Evolutionary conservation across 768 basidiomycete species (phyloP), one percentile per base, ranked within the genome.

Genomic region (Hemileccinum rubropunctum): DNA sequence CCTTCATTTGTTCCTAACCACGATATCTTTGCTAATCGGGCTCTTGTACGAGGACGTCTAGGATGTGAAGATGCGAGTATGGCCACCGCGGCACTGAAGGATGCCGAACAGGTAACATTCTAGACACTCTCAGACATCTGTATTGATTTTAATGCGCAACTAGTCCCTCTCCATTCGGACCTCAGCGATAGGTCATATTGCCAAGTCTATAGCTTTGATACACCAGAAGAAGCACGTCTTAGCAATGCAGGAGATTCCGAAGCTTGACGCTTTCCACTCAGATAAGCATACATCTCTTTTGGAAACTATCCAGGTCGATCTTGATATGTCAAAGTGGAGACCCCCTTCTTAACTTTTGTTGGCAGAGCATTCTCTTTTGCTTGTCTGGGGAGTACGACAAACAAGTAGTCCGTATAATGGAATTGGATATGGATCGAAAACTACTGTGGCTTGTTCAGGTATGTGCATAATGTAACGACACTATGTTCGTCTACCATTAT

Each of bases 101-200:
- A 58, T 35, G 58, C 58, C 3, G 26, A 48, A 26, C 18, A 30
- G 52, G 57, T 58, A 48, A 43, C 0, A 15, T 20, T 30, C 10
- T 10, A 23, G 15, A 11, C 2, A 18, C 30, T 15, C 13, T 38
- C 7, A 2, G 11, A 20, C 3, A 45, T 17, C 26, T 11, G 18
- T 36, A 23, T 26, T 54, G 6, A 50, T 10, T 26, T 3, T 20
- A 38, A 20, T 9, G n/a, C 15, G 9, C 13, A 4, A 20, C 37
- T 11, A 58, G 58, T 58, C 58, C 9, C 50, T 58, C 6, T 8
- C 4, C 4, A 37, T 58, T 13, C 49, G 40, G 38, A 7, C 12
- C 15, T 58, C 57, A 9, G 21, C 58, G 14, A 59, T 59, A 23
- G 58, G 58, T 12, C 43, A 47, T 28, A 51, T 59, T 13, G 57